Conservation (phyloP, 768 basidiomycete genomes). For the Mycena olivaceomarginata region DNA sequence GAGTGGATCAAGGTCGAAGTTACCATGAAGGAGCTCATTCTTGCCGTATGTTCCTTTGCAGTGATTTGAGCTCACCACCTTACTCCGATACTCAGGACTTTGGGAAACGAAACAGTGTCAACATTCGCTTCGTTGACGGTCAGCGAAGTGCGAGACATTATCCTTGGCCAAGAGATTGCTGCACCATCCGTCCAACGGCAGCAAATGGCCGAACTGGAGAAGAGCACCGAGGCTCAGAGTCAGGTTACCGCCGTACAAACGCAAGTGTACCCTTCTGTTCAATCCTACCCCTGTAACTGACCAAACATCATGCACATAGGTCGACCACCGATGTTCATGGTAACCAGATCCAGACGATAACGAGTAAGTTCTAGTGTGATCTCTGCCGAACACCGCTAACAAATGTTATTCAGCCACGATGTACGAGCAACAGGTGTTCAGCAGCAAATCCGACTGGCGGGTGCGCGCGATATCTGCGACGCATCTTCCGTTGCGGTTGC, state of each 20-base stretch:
- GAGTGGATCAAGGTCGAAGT: constrained; percentile 99
- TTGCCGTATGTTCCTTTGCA: constrained; percentile 73
- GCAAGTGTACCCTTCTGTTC: constrained; percentile 56
- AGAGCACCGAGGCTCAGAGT: constrained; percentile 93
- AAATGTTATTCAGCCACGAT: constrained; percentile 79
- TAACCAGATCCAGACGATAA: constrained; percentile 96
- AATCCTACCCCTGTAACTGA: constrained; percentile 8
- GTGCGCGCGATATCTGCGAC: constrained; percentile 98
- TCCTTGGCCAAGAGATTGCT: constrained; percentile 98
- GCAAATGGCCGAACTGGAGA: constrained; percentile 99
- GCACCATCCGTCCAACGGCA: constrained; percentile 97
- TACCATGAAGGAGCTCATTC: constrained; percentile 97
- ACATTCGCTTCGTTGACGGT: constrained; percentile 97
- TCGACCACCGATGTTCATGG: constrained; percentile 99
- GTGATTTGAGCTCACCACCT: background rate
- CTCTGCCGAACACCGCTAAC: constrained; percentile 30
- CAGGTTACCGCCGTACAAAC: constrained; percentile 98
- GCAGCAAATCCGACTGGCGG: constrained; percentile 99
- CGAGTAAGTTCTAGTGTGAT: constrained; percentile 73
- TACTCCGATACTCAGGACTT: constrained; percentile 80
- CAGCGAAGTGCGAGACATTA: constrained; percentile 98
- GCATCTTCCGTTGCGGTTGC: constrained; percentile 95
- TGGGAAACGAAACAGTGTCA: constrained; percentile 99
- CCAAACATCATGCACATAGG: constrained; percentile 54
- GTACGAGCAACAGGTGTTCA: constrained; percentile 99